Evolutionary conservation across 306 rosid species (phyloP), one percentile per base, ranked within the genome.

Genomic region (Astragalus glycyphyllos): DNA sequence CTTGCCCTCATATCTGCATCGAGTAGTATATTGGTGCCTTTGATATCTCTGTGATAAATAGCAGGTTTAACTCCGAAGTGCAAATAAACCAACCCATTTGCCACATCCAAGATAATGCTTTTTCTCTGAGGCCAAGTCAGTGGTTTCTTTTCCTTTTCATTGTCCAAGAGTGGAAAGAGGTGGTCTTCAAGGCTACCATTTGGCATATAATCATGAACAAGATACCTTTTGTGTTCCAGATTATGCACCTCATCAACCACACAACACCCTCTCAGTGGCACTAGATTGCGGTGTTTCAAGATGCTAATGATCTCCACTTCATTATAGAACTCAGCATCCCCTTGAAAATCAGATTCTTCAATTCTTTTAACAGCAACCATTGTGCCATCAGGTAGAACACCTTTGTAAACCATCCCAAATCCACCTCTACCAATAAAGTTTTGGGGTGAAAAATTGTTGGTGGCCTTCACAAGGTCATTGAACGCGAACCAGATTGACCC

Each of bases 61-160:
- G 96, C 84, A 44, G 99, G 99, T 63, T 91, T 86, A 77, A 94
- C 92, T 70, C 97, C 99, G 69, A 80, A 91, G 60, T 90, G 96
- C 82, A 94, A 76, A 82, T 94, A 94, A 65, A 84, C 95, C 75
- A 94, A 78, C 0, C 86, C 99, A 65, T 87, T 90, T 1, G 96
- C 96, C 58, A 91, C 96, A 77, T 94, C 99, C 84, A 90, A 80
- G 65, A 94, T 86, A 70, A 91, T 85, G 78, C 66, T 82, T 65
- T 91, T 94, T 57, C 99, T 89, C 69, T 91, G 90, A 68, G 97
- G 87, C 99, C 97, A 94, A 54, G 95, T 89, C 74, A 94, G 65
- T 34, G 79, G 50, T 66, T 41, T 66, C 71, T 75, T 83, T 35
- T 4, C 62, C 69, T 70, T 60, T 71, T 79, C 69, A 45, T 56